A percentile compares a stretch with the other conserved stretches of the same genome.
phyloP scores from a whole-genome alignment of 257 asterid species.

The Solanum chmielewskii region DNA sequence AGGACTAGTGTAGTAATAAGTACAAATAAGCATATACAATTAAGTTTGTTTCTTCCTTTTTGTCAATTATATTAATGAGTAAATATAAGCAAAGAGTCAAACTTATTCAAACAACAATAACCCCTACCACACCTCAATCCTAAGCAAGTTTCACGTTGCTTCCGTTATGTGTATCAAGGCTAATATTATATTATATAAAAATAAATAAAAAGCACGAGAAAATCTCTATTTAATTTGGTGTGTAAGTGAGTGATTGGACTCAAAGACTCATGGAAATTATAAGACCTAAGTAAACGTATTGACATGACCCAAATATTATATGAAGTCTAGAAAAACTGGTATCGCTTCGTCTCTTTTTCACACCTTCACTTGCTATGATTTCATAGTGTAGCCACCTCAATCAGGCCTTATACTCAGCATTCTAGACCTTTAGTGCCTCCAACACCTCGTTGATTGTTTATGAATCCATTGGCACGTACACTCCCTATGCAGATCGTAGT shows the following conservation, averaged over 20 bases:
- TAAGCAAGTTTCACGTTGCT: background rate
- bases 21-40: too few relatives aligned
- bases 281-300: background rate
- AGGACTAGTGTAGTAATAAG: too few relatives aligned
- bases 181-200: background rate
- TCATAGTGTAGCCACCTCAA: background rate
- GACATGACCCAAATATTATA: background rate
- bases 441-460: too few relatives aligned
- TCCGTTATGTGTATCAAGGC: background rate
- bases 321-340: background rate
- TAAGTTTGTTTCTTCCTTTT: too few relatives aligned
- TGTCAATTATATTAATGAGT: too few relatives aligned
- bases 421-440: too few relatives aligned
- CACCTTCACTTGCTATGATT: background rate
- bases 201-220: background rate
- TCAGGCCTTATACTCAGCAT: too few relatives aligned
- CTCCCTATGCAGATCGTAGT: too few relatives aligned
- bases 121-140: background rate
- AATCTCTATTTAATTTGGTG: background rate
- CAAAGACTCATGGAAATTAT: background rate
- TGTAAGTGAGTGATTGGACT: background rate
- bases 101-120: background rate
- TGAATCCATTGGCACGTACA: too few relatives aligned
- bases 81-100: too few relatives aligned
- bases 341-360: background rate